Evolutionary conservation across 345 rosid species (phyloP).

Genomic region (Pistacia integerrima): DNA sequence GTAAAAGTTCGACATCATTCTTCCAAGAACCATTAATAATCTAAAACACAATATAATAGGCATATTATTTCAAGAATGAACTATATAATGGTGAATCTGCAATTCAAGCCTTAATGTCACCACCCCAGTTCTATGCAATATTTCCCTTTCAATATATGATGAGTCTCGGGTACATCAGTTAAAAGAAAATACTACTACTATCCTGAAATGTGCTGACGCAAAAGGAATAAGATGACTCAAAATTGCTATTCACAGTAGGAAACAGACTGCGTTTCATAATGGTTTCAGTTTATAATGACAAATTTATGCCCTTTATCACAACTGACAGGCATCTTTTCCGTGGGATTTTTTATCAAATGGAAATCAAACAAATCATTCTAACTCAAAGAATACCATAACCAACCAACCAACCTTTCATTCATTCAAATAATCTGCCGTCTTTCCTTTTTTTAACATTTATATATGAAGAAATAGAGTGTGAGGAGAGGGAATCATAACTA

Average conservation of each 20-base stretch:
- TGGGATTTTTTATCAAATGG: constrained; percentile 2
- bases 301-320: background rate
- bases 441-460: constrained; percentile 19
- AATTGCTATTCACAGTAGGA: background rate
- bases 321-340: background rate
- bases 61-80: too few relatives aligned
- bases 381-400: constrained; percentile 24
- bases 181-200: too few relatives aligned
- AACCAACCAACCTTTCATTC: constrained; percentile 37
- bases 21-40: too few relatives aligned
- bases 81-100: too few relatives aligned
- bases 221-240: background rate
- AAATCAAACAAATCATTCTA: constrained; percentile 10
- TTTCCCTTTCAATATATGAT: too few relatives aligned
- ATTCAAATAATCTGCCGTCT: constrained; percentile 16
- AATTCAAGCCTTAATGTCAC: background rate
- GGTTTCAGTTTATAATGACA: background rate
- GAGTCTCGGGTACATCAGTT: too few relatives aligned
- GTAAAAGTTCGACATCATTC: too few relatives aligned
- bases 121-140: too few relatives aligned
- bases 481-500: constrained; percentile 19
- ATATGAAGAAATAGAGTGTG: constrained; percentile 12
- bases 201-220: background rate
- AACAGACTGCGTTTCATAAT: background rate
- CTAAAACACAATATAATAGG: too few relatives aligned